Evolutionary conservation across 208 protist species (phyloP), one percentile per base, ranked within the genome.

Genomic region (Leptomonas seymouri): DNA sequence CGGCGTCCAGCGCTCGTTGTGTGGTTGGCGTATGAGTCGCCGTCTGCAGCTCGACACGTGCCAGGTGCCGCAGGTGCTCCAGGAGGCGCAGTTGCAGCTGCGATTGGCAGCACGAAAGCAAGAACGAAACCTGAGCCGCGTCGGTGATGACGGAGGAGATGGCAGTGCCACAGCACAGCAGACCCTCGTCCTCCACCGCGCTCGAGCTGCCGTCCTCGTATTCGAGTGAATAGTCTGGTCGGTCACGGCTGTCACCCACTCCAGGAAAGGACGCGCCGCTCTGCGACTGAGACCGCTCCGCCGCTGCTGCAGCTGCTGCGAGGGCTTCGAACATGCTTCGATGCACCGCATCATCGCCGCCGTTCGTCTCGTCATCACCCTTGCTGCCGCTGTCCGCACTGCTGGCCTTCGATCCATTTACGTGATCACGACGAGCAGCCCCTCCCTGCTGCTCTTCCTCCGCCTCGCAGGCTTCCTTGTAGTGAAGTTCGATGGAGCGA

Each of bases 71-170:
- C 42, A 73, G 66, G 27, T 78, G 73, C 53, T 65, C 59, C 64
- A 67, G 18, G 21, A 77, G 51, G 12, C 71, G 71, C 2, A 77
- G 66, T 23, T 77, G 64, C 28, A 71, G 64, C 71, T 77, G 71
- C n/a, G 71, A 60, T 50, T 77, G 71, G 50, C 71, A 77, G 53
- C 71, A 77, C 30, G 71, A 77, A 30, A 77, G 71, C 46, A 77
- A 44, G 15, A 77, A 36, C 6, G 71, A 14, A 30, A 77, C 71
- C 42, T 77, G 71, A 14, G 63, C 64, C 8, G 54, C 58, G 8
- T 62, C 56, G 0, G 63, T 71, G 49, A 77, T 28, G 48, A 46
- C 16, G 3, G 46, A n/a, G n/a, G n/a, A n/a, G n/a, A n/a, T 14
- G 21, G 31, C n/a, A 21, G 20, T 21, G 34, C 34, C n/a, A n/a